Evolutionary conservation across 495 filamentous ascomycete species (phyloP), one percentile per base, ranked within the genome.

Genomic region (Aspergillus bertholletiae): DNA sequence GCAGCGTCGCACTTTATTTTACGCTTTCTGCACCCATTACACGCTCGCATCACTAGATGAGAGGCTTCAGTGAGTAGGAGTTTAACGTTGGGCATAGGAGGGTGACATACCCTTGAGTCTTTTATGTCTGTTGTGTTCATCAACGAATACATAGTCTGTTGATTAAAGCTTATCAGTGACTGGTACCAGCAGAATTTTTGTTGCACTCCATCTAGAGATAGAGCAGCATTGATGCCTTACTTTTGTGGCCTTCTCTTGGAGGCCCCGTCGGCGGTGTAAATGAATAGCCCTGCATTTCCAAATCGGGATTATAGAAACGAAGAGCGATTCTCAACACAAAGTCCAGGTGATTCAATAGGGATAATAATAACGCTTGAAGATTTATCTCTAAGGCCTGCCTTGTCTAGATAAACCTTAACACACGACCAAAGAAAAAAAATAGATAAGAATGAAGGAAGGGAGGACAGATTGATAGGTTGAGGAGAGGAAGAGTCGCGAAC

Each of bases 81-180:
- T 9, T 32, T 13, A 28, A 49, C 50, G 44, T 32, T 39, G 20
- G 12, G 1, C 9, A 22, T 12, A 27, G 17, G 12, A 44, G 27
- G 15, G 40, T 18, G 15, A 50, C 74, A 55, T 83, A 96, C 92
- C 92, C 78, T 99, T 99, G 51, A 97, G 75, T 58, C 94, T 81
- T 75, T 97, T 97, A 74, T 99, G 94, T 41, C 94, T 85, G 72
- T 97, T 99, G 68, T 99, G 93, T 72, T 99, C 94, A 70, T 99
- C 95, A 48, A 99, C 94, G 63, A 99, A 99, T 44, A 99, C 94
- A 88, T 96, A 98, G 65, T 96, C 92, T 97, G 68, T 43, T 39
- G 43, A 47, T 34, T 51, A 35, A 15, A 46, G 39, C 9, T 7
- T 7, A 40, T 61, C 41, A 65, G 59, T 26, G 27, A 12, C 12